These are phyloP conservation scores for Aspergillus funiculosus DNA, from an alignment of 495 filamentous ascomycete genomes.

Conservation along the genomic window DNA sequence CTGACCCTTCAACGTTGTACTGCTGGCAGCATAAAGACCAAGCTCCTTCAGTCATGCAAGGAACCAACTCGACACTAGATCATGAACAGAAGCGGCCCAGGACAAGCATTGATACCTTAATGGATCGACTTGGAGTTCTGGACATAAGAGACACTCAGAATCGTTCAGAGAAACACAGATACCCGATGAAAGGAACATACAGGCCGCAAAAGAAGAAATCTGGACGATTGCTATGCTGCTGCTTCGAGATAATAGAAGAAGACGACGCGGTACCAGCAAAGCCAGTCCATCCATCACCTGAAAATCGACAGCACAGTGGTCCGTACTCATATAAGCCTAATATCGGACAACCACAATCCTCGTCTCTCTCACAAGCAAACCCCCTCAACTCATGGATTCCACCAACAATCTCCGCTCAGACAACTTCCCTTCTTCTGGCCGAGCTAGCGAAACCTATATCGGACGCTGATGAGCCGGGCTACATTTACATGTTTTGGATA, in stretches of 20 bases:
- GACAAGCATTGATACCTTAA: constrained; percentile 75
- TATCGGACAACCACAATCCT: constrained; percentile 4
- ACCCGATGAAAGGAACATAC: too few species aligned
- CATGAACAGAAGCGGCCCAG: constrained; percentile 46
- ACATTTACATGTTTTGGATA: constrained; percentile 98
- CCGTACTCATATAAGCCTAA: background rate
- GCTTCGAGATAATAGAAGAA: constrained; percentile 29
- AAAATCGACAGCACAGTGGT: background rate
- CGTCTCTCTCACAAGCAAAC: constrained; percentile 35
- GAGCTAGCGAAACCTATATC: constrained; percentile 84
- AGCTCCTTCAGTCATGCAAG: constrained; percentile 38
- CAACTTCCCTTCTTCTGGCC: constrained; percentile 56
- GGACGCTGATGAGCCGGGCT: constrained; percentile 72
- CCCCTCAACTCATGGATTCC: constrained; percentile 63
- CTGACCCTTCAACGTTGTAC: constrained; percentile 54
- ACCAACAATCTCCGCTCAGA: constrained; percentile 52
- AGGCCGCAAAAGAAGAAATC: constrained; percentile 17
- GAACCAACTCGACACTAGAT: constrained; percentile 12
- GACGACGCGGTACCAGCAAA: constrained; percentile 12
- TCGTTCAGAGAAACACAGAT: constrained; percentile 20
- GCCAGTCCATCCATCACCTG: background rate
- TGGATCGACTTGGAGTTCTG: constrained; percentile 70
- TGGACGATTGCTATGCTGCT: constrained; percentile 28
- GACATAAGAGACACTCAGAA: constrained; percentile 43
- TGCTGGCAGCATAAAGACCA: constrained; percentile 97